These are phyloP conservation scores for Pluteus cervinus DNA, from an alignment of 768 basidiomycete species.

Conservation along the genomic window DNA sequence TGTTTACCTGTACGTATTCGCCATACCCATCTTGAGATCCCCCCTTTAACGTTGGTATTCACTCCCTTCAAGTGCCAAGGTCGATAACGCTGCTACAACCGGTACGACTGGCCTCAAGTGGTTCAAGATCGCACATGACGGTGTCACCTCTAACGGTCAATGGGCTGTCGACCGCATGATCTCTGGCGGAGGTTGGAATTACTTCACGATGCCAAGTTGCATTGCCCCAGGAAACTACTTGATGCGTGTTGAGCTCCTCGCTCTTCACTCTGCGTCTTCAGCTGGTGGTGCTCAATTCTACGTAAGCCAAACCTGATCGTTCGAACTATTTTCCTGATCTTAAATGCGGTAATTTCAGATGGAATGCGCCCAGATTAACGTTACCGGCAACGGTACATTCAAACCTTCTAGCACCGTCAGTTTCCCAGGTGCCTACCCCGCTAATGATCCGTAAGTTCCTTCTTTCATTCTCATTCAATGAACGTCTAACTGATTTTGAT, in stretches of 20 bases:
- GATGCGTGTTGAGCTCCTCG: conserved; percentile 10
- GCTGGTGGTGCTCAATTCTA: conserved; percentile 10
- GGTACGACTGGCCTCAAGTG: conserved; percentile 5
- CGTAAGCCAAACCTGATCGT: conserved; percentile 4
- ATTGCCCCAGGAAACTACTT: conserved; percentile 10
- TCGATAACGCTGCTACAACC: conserved; percentile 9
- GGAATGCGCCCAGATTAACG: conserved; percentile 11
- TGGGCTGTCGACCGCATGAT: conserved; percentile 12
- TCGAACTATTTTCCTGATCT: background rate
- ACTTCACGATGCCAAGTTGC: conserved; percentile 10
- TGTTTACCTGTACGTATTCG: no score
- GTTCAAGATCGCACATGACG: conserved; percentile 12
- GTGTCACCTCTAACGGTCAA: conserved; percentile 4
- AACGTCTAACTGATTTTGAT: background rate
- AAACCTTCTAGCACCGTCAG: conserved; percentile 7
- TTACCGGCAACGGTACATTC: conserved; percentile 6
- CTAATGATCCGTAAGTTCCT: conserved; percentile 11
- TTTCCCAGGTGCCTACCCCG: conserved; percentile 10
- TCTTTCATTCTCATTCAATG: no score
- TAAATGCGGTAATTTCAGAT: conserved; percentile 5
- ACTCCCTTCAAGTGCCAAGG: no score
- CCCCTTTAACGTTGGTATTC: no score
- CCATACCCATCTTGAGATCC: no score
- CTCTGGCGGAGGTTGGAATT: conserved; percentile 8
- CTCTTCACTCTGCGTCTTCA: conserved; percentile 7